Base-by-base conservation (phyloP, 225 moss, liverwort and hornwort genomes). In the Physcomitrellopsis africana region DNA sequence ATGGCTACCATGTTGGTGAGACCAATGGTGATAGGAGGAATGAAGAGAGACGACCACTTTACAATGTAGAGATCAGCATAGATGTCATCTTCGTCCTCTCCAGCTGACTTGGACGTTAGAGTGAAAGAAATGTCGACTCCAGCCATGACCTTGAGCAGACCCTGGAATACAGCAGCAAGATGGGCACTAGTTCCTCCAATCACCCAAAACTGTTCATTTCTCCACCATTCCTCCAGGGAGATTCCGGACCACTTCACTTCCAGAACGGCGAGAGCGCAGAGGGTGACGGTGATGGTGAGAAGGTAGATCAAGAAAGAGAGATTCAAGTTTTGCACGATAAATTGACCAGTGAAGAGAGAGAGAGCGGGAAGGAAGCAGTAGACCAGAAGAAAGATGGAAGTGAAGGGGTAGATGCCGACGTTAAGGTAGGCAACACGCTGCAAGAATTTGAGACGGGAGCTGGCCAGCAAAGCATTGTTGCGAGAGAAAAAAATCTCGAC, bases 401-500 rank as follows among this genome's bases (percentile, higher is more conserved):
- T 96, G 83, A 96, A 96, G 0, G 95, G 95, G 81, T 96, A 96
- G n/a, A 96, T 87, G 69, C 96, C 96, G 14, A 96, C 96, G 64
- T 96, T 96, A 22, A 96, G 82, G 77, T 96, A 96, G 3, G 96
- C 96, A 61, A 96, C 51, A 3, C 96, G 92, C 80, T 96, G 96
- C 68, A 96, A 72, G 53, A 96, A 76, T 69, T 96, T 92, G 89
- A 96, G 77, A 3, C 89, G 92, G 51, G 92, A 61, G 76, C 86
- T 93, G 45, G 96, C 93, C 10, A 96, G 83, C 42, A 96, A 67
- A 37, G 96, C 96, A 20, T 96, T 96, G 74, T 96, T 96, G 12
- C 84, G 87, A 41, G 96, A 96, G 81, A 96, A 96, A 29, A 96
- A 96, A 82, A 96, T 96, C 82, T 96, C 96, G 10, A 96, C 96